phyloP scores from a whole-genome alignment of 257 asterid species.

The Solanum appendiculatum region DNA sequence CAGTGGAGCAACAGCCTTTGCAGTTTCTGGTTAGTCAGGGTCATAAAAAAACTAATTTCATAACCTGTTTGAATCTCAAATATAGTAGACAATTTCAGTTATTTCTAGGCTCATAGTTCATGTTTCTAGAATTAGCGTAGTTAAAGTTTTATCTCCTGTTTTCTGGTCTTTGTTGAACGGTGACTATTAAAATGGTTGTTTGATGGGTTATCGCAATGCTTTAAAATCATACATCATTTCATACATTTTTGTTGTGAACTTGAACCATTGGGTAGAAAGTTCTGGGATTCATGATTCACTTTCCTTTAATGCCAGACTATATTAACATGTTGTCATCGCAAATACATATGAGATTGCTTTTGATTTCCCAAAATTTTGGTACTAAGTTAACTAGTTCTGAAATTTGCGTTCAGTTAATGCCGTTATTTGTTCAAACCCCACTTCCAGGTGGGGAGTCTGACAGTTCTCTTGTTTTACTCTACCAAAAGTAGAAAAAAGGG shows the following conservation, averaged over 20 bases:
- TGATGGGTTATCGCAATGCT: background rate
- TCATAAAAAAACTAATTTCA: background rate
- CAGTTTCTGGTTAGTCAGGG: conserved; percentile 66
- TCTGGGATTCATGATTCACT: background rate
- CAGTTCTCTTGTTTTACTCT: background rate
- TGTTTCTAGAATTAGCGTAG: background rate
- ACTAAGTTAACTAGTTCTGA: too few species aligned
- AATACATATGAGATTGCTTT: background rate
- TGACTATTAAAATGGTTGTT: background rate
- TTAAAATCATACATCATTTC: background rate
- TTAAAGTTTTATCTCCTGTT: background rate
- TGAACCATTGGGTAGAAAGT: background rate
- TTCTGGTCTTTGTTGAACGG: background rate
- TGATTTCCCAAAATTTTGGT: background rate
- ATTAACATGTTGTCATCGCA: background rate
- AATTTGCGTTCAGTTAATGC: background rate
- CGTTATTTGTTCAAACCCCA: background rate
- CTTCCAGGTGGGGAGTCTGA: background rate
- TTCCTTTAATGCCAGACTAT: background rate
- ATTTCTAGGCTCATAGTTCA: background rate
- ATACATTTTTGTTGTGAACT: background rate
- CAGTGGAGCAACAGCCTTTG: conserved; percentile 66
- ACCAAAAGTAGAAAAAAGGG: background rate
- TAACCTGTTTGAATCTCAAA: background rate
- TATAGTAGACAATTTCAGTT: background rate